Percentiles rank a stretch among this genome's conserved stretches.
These are phyloP conservation scores for Tetrahymena borealis DNA, from an alignment of 73 alveolate species.

Conservation along the genomic window DNA sequence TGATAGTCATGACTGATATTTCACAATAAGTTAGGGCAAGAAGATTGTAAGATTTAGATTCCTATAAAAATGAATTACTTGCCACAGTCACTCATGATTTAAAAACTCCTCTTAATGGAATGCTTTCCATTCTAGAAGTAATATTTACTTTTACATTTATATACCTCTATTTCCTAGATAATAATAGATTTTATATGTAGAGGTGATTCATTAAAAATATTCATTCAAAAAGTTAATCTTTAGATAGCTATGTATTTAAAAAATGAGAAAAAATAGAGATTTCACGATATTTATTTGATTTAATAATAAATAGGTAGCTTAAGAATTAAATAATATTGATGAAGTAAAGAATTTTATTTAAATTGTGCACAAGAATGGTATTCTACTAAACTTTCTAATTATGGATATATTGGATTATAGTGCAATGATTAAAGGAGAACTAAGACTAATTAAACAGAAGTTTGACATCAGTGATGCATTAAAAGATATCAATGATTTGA, in stretches of 20 bases:
- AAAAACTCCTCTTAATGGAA: conserved; percentile 43
- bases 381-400: conserved; percentile 15
- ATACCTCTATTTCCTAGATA: too few species aligned
- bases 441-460: conserved; percentile 14
- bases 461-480: conserved; percentile 17
- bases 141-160: too few species aligned
- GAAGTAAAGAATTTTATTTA: conserved; percentile 1
- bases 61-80: neutral
- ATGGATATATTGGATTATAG: conserved; percentile 32
- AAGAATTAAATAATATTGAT: neutral
- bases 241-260: too few species aligned
- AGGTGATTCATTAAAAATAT: too few species aligned
- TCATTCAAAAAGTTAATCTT: too few species aligned
- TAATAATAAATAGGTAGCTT: neutral
- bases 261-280: too few species aligned
- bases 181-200: too few species aligned
- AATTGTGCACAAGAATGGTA: conserved; percentile 24
- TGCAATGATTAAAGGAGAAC: conserved; percentile 9
- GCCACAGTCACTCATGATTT: conserved; percentile 43
- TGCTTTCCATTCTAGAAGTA: conserved; percentile 17
- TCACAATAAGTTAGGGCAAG: neutral
- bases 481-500: conserved; percentile 26
- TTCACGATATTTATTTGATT: too few species aligned
- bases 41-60: neutral
- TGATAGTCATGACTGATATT: neutral